These are phyloP conservation scores for Alternaria arborescens DNA, from an alignment of 2,329 filamentous ascomycete genomes.

Conservation along the genomic window DNA sequence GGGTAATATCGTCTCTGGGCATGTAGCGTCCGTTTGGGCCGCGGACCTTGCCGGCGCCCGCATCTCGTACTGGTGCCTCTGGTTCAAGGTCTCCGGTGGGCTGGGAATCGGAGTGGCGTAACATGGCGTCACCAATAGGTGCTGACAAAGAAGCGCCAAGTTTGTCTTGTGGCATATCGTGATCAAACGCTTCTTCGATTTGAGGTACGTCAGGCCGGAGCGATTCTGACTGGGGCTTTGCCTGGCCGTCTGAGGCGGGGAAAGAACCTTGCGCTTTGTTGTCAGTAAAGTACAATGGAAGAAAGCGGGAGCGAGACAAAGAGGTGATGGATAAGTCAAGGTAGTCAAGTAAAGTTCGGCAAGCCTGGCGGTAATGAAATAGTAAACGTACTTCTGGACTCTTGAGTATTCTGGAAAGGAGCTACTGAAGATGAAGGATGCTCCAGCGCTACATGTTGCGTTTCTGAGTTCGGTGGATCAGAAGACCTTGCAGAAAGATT, in stretches of 20 bases:
- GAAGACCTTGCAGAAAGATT: background rate
- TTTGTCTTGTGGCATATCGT: background rate
- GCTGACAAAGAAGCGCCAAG: background rate
- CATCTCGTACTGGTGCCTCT: constrained; percentile 14
- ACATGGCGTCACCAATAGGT: background rate
- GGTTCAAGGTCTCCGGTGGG: background rate
- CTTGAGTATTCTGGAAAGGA: background rate
- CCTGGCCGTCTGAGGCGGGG: background rate
- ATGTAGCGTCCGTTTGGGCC: constrained; percentile 29
- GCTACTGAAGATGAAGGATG: background rate
- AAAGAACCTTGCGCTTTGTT: background rate
- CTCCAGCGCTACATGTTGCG: background rate
- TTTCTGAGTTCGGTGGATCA: background rate
- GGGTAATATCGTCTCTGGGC: constrained; percentile 6
- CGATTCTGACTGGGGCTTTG: background rate
- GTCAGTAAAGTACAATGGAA: background rate
- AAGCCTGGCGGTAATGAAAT: background rate
- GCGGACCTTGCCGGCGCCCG: constrained; percentile 24
- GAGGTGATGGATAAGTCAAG: background rate
- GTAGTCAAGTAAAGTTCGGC: background rate
- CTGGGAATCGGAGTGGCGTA: background rate
- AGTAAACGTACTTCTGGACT: background rate
- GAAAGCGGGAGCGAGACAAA: background rate
- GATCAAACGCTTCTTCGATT: background rate
- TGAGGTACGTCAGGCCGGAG: background rate